These are phyloP conservation scores for Aureobasidium sp. DNA, from an alignment of 2,329 filamentous ascomycete genomes.

Conservation along the genomic window DNA sequence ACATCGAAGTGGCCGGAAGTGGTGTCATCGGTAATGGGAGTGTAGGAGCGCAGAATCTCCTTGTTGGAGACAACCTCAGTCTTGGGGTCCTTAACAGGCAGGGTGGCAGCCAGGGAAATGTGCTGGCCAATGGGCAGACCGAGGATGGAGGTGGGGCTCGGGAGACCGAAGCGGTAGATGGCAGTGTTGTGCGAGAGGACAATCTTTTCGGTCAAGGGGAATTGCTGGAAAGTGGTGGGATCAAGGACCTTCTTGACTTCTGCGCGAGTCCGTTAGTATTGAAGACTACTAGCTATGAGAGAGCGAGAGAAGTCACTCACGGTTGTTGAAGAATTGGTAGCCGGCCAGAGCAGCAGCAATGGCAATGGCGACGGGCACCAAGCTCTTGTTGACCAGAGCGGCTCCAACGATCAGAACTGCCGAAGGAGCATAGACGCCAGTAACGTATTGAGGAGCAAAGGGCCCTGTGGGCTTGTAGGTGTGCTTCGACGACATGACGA, in stretches of 20 bases:
- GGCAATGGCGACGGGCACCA: conserved; percentile 61
- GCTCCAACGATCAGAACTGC: conserved; percentile 69
- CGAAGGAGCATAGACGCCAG: conserved; percentile 79
- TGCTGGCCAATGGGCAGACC: conserved; percentile 72
- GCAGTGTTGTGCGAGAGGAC: conserved; percentile 96
- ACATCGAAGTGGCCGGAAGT: conserved; percentile 90
- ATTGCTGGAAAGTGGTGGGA: conserved; percentile 81
- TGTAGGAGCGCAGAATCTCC: conserved; percentile 87
- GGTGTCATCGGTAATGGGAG: conserved; percentile 82
- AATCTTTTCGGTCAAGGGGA: conserved; percentile 89
- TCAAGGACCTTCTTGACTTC: conserved; percentile 77
- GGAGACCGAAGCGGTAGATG: conserved; percentile 95
- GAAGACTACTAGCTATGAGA: not conserved
- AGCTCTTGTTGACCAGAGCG: conserved; percentile 71
- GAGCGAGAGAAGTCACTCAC: conserved; percentile 45
- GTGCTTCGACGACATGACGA: conserved; percentile 16
- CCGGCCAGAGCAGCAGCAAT: conserved; percentile 59
- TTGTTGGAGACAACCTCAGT: conserved; percentile 66
- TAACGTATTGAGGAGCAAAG: conserved; percentile 58
- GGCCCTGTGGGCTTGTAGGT: conserved; percentile 30
- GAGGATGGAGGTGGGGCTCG: conserved; percentile 69
- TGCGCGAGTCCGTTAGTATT: conserved; percentile 30
- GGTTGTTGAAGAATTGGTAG: conserved; percentile 63
- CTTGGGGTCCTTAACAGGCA: conserved; percentile 56
- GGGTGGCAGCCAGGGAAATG: conserved; percentile 83